A percentile compares a stretch with the other conserved stretches of the same genome.
Evolutionary conservation across 2,329 filamentous ascomycete species (phyloP).

Genomic region (Myriosclerotinia duriaeana): DNA sequence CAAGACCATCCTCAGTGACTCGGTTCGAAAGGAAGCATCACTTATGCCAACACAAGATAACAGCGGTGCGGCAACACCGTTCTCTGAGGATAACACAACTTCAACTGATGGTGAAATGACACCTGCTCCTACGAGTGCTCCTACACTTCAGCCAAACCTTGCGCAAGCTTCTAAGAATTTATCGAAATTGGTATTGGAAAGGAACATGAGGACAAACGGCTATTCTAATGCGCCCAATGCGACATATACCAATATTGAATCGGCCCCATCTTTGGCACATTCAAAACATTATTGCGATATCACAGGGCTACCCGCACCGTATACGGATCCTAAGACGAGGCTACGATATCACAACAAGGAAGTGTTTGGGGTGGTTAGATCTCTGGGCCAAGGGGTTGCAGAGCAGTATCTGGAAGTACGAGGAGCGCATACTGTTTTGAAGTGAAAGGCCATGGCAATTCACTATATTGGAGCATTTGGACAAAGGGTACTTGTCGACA

Average conservation of each 20-base stretch:
- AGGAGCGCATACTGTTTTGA: conserved; percentile 79
- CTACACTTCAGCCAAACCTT: conserved; percentile 63
- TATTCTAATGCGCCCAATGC: conserved; percentile 58
- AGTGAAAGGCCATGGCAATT: conserved; percentile 31
- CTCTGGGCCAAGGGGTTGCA: conserved; percentile 74
- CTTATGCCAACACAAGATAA: conserved; percentile 77
- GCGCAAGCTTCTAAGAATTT: conserved; percentile 86
- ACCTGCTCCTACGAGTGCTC: conserved; percentile 44
- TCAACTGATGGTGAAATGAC: conserved; percentile 50
- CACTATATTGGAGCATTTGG: conserved; percentile 1
- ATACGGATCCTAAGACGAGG: conserved; percentile 92
- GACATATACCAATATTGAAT: conserved; percentile 96
- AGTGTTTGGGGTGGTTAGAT: conserved; percentile 80
- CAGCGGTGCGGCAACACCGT: conserved; percentile 74
- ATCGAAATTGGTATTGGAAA: conserved; percentile 85
- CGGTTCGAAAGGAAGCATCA: conserved; percentile 84
- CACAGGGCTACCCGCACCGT: conserved; percentile 86
- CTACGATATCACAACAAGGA: conserved; percentile 91
- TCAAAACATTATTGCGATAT: conserved; percentile 93
- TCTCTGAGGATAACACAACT: conserved; percentile 51
- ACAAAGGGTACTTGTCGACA: background rate
- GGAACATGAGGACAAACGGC: conserved; percentile 58
- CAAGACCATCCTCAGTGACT: conserved; percentile 92
- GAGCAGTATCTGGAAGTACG: conserved; percentile 88
- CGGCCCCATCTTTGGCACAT: conserved; percentile 81